These are phyloP conservation scores for Hamamelis virginiana DNA, from an alignment of 164 flowering plant species.

Conservation along the genomic window DNA sequence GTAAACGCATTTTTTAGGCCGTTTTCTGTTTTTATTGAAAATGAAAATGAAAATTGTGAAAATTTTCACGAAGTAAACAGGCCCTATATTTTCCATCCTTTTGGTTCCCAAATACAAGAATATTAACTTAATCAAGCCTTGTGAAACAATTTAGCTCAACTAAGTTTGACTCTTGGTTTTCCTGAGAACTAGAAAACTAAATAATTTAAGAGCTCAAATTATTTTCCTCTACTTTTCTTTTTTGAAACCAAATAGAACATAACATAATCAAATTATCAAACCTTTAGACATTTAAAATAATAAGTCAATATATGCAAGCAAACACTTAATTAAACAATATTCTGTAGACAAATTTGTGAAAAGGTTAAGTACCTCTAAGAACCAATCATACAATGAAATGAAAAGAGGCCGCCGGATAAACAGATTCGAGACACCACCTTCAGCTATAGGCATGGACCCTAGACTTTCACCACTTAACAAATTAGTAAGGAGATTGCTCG, in stretches of 20 bases:
- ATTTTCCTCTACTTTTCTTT: no score
- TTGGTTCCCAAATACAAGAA: no score
- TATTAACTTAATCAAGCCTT: no score
- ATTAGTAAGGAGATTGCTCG: slow-evolving; percentile 89
- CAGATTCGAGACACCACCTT: slow-evolving; percentile 94
- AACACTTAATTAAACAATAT: neutral
- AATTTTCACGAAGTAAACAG: no score
- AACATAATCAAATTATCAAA: neutral
- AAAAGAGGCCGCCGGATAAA: slow-evolving; percentile 81
- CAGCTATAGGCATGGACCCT: slow-evolving; percentile 89
- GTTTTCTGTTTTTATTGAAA: no score
- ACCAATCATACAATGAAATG: slow-evolving; percentile 90
- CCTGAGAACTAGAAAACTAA: no score
- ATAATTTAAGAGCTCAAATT: no score
- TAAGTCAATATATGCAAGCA: neutral
- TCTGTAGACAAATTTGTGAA: neutral
- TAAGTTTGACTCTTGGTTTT: no score
- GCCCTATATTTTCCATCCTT: no score
- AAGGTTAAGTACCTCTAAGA: slow-evolving; percentile 63
- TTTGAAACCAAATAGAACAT: neutral
- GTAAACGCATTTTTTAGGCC: no score
- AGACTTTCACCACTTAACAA: slow-evolving; percentile 82
- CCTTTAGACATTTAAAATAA: neutral
- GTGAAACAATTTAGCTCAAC: no score
- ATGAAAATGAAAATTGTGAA: no score